Evolutionary conservation across 352 stramenopile genomes (phyloP), one percentile per base, ranked within the genome.

Genomic region (Globisporangium nodosum): DNA sequence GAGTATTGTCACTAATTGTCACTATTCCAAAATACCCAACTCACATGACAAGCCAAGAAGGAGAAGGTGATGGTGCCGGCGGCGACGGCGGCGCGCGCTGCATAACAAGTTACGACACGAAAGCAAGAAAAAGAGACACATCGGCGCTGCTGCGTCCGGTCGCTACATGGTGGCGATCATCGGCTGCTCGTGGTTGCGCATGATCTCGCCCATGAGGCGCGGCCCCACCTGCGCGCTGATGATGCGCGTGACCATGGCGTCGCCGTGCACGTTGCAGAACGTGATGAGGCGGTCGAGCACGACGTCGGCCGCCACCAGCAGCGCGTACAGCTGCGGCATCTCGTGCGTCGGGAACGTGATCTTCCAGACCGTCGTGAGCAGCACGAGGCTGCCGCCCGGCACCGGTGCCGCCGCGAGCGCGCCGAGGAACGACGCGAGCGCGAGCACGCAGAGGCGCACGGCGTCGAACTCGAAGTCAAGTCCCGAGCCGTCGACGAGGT

Each of bases 231-330:
- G 79, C 30, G 90, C 74, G 52, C 79, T 78, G 54, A 94, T 68
- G 51, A 94, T 80, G 35, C 78, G 80, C 21, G 68, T 81, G 48
- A 90, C 63, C 70, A 94, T 85, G 16, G 81, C 80, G 64, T 90
- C 78, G 31, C 74, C 70, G 56, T 86, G 85, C 39, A 94, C 73
- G 61, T 94, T 94, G 65, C 73, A 81, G 35, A 90, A 58, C 4
- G 84, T 92, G 8, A 88, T 66, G 35, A 92, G 62, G 52, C 84
- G 84, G 39, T 92, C 80, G 18, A 94, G 60, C 24, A 92, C 71
- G 24, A 88, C 80, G 52, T 94, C 84, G 3, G 72, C 76, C 4
- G 77, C 81, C 21, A 87, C 58, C 33, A 92, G 62, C 54, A 89
- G 82, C 45, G 74, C 66, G 52, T 86, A 90, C 42, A 89, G 59